Evolutionary conservation across 2,329 filamentous ascomycete genomes (phyloP).

Genomic region (Aspergillus quadricinctus): DNA sequence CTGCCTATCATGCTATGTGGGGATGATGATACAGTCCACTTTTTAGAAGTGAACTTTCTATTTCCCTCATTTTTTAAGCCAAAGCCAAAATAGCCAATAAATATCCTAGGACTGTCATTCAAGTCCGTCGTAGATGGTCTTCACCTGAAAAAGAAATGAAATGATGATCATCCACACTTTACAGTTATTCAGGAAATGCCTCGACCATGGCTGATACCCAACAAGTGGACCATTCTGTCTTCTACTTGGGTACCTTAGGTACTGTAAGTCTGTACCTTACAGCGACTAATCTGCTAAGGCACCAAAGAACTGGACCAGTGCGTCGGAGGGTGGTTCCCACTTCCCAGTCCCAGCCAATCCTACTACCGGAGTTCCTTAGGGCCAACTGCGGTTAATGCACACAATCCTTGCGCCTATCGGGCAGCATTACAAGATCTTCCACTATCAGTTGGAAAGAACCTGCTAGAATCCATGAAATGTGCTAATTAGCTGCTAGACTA

Average conservation of each 20-base stretch:
- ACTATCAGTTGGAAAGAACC: background rate
- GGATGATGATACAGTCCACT: background rate
- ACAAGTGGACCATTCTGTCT: no score
- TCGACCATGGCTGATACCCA: background rate
- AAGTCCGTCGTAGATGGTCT: no score
- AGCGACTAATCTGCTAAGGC: background rate
- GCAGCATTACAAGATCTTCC: background rate
- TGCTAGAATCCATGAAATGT: background rate
- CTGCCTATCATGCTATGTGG: background rate
- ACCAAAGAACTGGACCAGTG: background rate
- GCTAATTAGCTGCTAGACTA: background rate
- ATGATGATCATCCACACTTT: background rate
- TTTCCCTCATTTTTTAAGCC: background rate
- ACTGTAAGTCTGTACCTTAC: no score
- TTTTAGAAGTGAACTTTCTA: background rate
- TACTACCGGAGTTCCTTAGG: background rate
- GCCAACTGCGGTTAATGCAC: background rate
- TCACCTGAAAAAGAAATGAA: no score
- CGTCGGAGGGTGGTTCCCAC: background rate
- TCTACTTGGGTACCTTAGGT: no score
- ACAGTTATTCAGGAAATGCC: background rate
- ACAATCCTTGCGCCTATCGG: background rate
- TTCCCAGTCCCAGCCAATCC: background rate
- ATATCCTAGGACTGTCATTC: background rate
- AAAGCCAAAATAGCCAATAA: background rate